phyloP scores from a whole-genome alignment of 805 yeast species.

The Zygotorulaspora florentina region DNA sequence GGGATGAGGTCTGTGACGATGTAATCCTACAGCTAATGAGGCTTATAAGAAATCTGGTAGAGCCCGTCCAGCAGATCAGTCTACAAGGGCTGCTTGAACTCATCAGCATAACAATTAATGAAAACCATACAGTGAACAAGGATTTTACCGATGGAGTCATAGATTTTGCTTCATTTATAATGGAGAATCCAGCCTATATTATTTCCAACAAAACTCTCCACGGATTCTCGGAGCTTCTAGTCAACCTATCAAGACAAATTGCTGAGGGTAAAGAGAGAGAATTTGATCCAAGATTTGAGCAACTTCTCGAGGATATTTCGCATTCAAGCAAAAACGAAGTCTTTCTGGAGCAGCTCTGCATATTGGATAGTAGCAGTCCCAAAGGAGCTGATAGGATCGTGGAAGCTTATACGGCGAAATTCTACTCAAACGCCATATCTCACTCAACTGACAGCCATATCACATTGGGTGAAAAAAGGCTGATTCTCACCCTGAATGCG shows the following conservation, averaged over 20 bases:
- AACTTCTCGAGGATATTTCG: conserved; percentile 2
- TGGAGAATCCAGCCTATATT: not conserved
- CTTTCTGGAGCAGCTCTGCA: conserved; percentile 4
- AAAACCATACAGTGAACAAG: not conserved
- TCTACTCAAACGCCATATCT: not conserved
- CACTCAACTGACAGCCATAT: not conserved
- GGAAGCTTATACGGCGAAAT: not conserved
- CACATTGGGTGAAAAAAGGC: not conserved
- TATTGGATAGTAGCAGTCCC: not conserved
- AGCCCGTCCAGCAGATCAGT: not conserved
- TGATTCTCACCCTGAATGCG: not conserved
- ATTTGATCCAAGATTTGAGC: not conserved
- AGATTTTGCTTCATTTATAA: not conserved
- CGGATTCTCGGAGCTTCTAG: not conserved
- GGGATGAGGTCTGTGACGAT: not conserved
- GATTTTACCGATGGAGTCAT: not conserved
- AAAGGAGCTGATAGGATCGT: not conserved
- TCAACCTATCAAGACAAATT: conserved; percentile 1
- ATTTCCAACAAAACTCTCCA: not conserved
- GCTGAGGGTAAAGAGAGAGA: not conserved
- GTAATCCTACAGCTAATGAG: conserved; percentile 3
- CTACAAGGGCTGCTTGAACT: conserved; percentile 1
- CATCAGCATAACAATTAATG: not conserved
- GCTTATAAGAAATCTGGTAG: not conserved
- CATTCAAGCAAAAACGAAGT: not conserved